These are phyloP conservation scores for Phialophora verrucosa DNA, from an alignment of 2,329 filamentous ascomycete genomes.

Conservation along the genomic window DNA sequence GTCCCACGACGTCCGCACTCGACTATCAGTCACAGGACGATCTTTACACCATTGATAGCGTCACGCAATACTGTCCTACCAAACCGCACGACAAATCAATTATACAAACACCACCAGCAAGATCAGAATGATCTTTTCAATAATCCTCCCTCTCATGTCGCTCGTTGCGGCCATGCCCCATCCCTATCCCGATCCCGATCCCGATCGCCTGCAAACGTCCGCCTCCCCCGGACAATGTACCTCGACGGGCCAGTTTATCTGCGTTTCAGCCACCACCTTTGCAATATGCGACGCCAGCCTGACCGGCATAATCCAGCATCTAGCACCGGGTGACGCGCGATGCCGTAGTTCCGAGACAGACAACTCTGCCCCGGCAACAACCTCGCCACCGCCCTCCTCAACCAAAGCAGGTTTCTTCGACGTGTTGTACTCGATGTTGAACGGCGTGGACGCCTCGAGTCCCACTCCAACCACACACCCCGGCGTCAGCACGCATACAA, in stretches of 20 bases:
- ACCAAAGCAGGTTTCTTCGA: background rate
- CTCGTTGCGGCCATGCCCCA: background rate
- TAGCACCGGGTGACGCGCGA: constrained; percentile 4
- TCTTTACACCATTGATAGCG: background rate
- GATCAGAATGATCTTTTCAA: background rate
- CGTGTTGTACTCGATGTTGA: too few species aligned
- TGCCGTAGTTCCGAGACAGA: background rate
- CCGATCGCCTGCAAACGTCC: background rate
- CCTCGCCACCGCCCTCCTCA: background rate
- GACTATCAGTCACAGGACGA: background rate
- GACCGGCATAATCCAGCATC: background rate
- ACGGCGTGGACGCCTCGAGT: too few species aligned
- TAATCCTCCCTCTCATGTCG: background rate
- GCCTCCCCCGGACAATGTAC: constrained; percentile 4
- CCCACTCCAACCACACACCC: background rate
- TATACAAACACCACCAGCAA: background rate
- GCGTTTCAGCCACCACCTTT: background rate
- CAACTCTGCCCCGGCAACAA: background rate
- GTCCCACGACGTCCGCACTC: background rate
- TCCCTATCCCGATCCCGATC: background rate
- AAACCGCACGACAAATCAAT: background rate
- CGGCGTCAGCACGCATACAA: background rate
- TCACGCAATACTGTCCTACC: background rate
- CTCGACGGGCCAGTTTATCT: constrained; percentile 2
- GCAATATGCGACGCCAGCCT: constrained; percentile 10